Percentiles rank a stretch among this genome's conserved stretches.
Conservation (phyloP, 345 rosid genomes). For the Syzygium aqueum region DNA sequence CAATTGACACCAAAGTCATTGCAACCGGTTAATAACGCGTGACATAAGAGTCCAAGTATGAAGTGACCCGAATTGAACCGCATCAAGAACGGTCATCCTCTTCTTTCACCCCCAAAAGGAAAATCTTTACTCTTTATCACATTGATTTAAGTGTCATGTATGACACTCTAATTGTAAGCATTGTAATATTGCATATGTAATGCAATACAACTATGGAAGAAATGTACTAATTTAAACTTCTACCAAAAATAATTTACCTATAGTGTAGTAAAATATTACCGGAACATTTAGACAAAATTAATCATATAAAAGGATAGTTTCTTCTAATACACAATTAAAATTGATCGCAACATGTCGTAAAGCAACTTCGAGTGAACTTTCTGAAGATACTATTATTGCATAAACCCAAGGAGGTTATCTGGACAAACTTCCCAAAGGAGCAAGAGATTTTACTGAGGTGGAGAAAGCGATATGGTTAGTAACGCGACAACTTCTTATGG, state of each 20-base stretch:
- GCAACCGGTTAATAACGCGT: neutral
- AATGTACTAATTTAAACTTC: neutral
- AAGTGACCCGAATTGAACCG: too few relatives aligned
- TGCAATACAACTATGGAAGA: neutral
- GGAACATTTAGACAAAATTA: neutral
- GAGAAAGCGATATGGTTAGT: neutral
- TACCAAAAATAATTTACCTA: neutral
- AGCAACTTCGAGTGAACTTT: neutral
- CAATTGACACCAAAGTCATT: neutral
- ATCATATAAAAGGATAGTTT: neutral
- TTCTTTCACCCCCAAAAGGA: too few relatives aligned
- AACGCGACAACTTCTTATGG: neutral
- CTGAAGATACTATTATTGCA: neutral
- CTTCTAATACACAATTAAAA: too few relatives aligned
- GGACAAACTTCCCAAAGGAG: neutral
- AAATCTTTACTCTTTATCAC: too few relatives aligned
- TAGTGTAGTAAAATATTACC: neutral
- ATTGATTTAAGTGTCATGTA: neutral
- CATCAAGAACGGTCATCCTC: too few relatives aligned
- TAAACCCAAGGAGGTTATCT: neutral
- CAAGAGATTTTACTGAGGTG: neutral
- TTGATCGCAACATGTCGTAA: neutral
- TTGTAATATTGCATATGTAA: neutral
- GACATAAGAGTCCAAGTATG: neutral
- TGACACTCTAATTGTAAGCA: neutral